These are phyloP conservation scores for Sporothrix mexicana DNA, from an alignment of 2,329 filamentous ascomycete species.

Conservation along the genomic window DNA sequence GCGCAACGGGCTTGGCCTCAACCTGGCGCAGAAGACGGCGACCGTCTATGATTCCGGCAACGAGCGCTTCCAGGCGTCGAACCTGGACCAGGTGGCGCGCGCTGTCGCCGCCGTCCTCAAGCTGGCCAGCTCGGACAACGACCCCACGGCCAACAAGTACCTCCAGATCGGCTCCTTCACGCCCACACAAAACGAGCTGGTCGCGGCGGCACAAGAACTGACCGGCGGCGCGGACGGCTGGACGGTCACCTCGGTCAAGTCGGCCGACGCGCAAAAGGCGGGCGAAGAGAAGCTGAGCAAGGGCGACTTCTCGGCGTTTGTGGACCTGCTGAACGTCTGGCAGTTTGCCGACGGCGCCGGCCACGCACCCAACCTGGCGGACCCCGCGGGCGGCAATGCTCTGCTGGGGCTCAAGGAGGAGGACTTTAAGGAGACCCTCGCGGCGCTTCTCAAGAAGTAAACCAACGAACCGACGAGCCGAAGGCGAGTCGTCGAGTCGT, in stretches of 20 bases:
- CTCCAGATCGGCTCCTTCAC: conserved; percentile 62
- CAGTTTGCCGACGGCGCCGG: conserved; percentile 48
- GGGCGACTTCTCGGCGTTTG: conserved; percentile 48
- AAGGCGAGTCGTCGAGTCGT: background rate
- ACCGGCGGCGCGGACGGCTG: conserved; percentile 54
- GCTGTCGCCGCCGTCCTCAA: conserved; percentile 41
- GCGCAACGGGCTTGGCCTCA: conserved; percentile 54
- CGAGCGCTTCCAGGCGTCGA: conserved; percentile 39
- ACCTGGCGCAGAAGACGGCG: conserved; percentile 54
- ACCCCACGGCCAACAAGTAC: conserved; percentile 53
- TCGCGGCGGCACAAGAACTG: conserved; percentile 58
- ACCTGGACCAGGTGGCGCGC: conserved; percentile 40
- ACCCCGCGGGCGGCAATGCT: conserved; percentile 38
- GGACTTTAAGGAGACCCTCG: conserved; percentile 35
- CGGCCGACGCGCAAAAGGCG: conserved; percentile 46
- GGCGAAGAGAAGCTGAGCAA: conserved; percentile 51
- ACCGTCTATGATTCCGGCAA: conserved; percentile 44
- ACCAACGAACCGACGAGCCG: background rate
- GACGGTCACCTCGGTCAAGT: conserved; percentile 49
- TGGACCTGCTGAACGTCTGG: conserved; percentile 42
- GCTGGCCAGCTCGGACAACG: conserved; percentile 40
- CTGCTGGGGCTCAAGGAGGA: conserved; percentile 42
- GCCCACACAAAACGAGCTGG: conserved; percentile 62
- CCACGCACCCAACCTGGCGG: conserved; percentile 37
- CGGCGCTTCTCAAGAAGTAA: conserved; percentile 34